These are phyloP conservation scores for Neofusicoccum umdonicola DNA, from an alignment of 2,329 filamentous ascomycete genomes.

Conservation along the genomic window DNA sequence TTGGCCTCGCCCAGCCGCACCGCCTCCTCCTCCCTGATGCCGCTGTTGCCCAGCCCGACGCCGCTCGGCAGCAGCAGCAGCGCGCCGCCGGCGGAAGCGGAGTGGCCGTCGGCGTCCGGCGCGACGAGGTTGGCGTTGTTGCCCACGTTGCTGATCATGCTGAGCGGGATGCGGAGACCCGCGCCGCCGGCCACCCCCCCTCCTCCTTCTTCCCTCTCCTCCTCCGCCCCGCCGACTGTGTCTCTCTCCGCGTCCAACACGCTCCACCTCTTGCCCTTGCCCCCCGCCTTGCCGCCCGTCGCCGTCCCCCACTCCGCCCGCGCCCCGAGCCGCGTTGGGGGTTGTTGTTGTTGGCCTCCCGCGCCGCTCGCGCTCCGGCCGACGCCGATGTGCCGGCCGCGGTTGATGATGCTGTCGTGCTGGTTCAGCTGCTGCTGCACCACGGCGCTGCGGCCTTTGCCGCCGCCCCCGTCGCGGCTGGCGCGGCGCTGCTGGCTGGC, in stretches of 20 bases:
- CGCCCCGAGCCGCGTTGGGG: too few species aligned
- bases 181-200: background rate
- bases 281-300: background rate
- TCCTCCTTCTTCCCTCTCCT: too few species aligned
- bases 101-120: background rate
- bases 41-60: background rate
- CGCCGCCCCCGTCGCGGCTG: background rate
- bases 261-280: background rate
- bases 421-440: conserved; percentile 7
- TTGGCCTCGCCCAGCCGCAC: background rate
- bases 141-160: background rate
- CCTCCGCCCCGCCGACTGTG: too few species aligned
- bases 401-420: conserved; percentile 11
- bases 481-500: background rate
- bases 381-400: background rate
- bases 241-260: background rate
- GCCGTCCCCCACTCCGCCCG: background rate
- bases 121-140: background rate
- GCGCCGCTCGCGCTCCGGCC: background rate
- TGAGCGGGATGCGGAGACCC: background rate
- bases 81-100: too few species aligned
- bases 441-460: background rate
- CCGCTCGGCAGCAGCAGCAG: background rate
- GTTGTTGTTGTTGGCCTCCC: background rate
- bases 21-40: background rate